Conservation (phyloP, 179 eudicot species). For the Drosera spatulata region DNA sequence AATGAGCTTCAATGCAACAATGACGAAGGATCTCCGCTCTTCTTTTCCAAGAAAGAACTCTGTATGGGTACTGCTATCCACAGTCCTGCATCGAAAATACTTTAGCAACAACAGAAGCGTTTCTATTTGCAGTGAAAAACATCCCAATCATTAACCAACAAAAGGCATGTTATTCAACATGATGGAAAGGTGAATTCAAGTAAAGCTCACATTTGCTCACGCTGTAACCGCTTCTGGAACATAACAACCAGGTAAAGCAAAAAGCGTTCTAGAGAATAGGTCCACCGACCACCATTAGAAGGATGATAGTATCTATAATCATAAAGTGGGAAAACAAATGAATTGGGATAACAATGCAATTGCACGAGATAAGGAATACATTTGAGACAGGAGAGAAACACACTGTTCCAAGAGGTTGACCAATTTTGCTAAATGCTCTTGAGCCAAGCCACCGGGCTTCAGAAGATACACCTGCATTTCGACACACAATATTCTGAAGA, state of each 20-base stretch:
- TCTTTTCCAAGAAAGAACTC: conserved; percentile 50
- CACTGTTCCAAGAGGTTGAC: conserved; percentile 94
- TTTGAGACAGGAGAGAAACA: conserved; percentile 28
- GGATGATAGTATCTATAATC: conserved; percentile 85
- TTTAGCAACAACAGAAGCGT: not conserved
- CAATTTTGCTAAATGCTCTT: conserved; percentile 63
- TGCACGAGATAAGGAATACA: conserved; percentile 5
- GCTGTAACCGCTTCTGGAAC: conserved; percentile 74
- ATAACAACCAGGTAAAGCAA: conserved; percentile 62
- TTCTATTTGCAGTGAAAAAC: not conserved
- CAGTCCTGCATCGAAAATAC: conserved; percentile 34
- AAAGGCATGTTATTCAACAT: not conserved
- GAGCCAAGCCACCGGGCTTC: conserved; percentile 68
- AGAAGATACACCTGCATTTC: conserved; percentile 70
- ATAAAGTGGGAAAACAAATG: conserved; percentile 9
- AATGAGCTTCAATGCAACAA: conserved; percentile 61
- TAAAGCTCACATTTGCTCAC: conserved; percentile 63
- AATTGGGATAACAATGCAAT: conserved; percentile 4
- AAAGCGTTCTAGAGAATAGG: conserved; percentile 77
- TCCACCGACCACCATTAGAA: conserved; percentile 99
- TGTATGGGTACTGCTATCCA: conserved; percentile 21
- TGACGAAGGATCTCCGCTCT: conserved; percentile 72
- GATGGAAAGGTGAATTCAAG: not conserved
- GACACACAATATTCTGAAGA: not conserved
- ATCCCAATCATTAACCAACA: not conserved